Evolutionary conservation across 2,329 filamentous ascomycete genomes (phyloP).

Genomic region (Colletotrichum tropicicola): DNA sequence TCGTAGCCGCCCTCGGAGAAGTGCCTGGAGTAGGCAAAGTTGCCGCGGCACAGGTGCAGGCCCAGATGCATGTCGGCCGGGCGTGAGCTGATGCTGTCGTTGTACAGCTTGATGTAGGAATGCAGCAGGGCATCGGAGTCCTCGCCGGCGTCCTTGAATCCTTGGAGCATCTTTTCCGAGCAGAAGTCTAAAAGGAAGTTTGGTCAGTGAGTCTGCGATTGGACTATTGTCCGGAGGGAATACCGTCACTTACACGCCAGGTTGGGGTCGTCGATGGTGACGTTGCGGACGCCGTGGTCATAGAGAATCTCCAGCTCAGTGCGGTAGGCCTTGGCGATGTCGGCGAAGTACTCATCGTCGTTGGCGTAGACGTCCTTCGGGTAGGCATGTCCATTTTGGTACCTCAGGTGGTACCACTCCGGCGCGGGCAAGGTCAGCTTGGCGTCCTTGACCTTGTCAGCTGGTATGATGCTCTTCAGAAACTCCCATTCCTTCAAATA

Average conservation of each 20-base stretch:
- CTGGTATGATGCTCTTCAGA: slow-evolving; percentile 57
- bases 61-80: slow-evolving; percentile 75
- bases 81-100: slow-evolving; percentile 70
- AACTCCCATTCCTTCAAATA: slow-evolving; percentile 53
- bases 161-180: slow-evolving; percentile 58
- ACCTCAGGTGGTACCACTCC: slow-evolving; percentile 71
- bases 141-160: slow-evolving; percentile 29
- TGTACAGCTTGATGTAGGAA: slow-evolving; percentile 77
- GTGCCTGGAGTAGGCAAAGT: slow-evolving; percentile 70
- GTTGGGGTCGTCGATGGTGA: slow-evolving; percentile 72
- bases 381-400: slow-evolving; percentile 65
- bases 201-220: neutral
- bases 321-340: slow-evolving; percentile 64
- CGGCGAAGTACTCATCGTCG: slow-evolving; percentile 66
- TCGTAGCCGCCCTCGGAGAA: slow-evolving; percentile 73
- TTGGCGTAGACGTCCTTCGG: slow-evolving; percentile 63
- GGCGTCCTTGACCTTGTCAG: slow-evolving; percentile 69
- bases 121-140: slow-evolving; percentile 67
- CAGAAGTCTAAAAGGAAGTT: slow-evolving; percentile 61
- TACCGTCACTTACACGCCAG: slow-evolving; percentile 51
- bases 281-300: slow-evolving; percentile 61
- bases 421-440: slow-evolving; percentile 72
- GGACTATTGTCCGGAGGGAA: neutral
- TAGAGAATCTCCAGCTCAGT: slow-evolving; percentile 64
- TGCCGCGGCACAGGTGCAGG: slow-evolving; percentile 72